Percentiles rank a stretch among this genome's conserved stretches.
Conservation (phyloP, 2,329 filamentous ascomycete genomes). For the Scopulariopsis brevicaulis region DNA sequence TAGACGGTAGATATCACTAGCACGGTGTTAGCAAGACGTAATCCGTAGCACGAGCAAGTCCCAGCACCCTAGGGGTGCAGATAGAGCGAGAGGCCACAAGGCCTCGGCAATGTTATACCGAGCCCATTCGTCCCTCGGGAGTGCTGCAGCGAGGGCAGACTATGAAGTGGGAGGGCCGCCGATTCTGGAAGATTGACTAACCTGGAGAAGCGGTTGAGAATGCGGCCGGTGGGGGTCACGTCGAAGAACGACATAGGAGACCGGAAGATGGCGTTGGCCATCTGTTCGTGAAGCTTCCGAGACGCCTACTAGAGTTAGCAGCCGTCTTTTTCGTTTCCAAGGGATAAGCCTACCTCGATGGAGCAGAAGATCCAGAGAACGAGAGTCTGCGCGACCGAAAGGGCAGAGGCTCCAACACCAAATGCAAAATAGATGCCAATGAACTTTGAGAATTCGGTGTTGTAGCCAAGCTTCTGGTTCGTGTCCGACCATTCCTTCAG, state of each 20-base stretch:
- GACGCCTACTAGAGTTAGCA: constrained; percentile 51
- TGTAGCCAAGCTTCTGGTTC: constrained; percentile 57
- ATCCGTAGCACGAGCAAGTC: background rate
- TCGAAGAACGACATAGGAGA: constrained; percentile 99
- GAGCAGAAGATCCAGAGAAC: constrained; percentile 99
- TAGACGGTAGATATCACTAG: constrained; percentile 65
- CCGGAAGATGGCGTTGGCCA: constrained; percentile 95
- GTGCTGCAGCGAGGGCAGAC: background rate
- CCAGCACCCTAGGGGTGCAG: background rate
- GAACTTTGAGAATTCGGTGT: constrained; percentile 74
- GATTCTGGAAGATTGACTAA: constrained; percentile 23
- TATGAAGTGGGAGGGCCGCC: background rate
- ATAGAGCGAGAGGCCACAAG: background rate
- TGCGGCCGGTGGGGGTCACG: constrained; percentile 90
- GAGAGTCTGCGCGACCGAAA: constrained; percentile 85
- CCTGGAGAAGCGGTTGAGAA: constrained; percentile 93
- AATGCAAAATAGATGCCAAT: constrained; percentile 94
- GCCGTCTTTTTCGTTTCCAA: background rate
- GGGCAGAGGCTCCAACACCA: constrained; percentile 71
- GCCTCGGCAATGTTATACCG: background rate
- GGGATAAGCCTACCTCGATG: constrained; percentile 59
- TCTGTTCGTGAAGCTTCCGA: constrained; percentile 88
- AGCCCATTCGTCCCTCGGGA: background rate
- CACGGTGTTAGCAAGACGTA: background rate
- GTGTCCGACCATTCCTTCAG: constrained; percentile 83